A percentile compares a stretch with the other conserved stretches of the same genome.
These are phyloP conservation scores for Aspergillus bridgeri DNA, from an alignment of 495 filamentous ascomycete species.

Conservation along the genomic window DNA sequence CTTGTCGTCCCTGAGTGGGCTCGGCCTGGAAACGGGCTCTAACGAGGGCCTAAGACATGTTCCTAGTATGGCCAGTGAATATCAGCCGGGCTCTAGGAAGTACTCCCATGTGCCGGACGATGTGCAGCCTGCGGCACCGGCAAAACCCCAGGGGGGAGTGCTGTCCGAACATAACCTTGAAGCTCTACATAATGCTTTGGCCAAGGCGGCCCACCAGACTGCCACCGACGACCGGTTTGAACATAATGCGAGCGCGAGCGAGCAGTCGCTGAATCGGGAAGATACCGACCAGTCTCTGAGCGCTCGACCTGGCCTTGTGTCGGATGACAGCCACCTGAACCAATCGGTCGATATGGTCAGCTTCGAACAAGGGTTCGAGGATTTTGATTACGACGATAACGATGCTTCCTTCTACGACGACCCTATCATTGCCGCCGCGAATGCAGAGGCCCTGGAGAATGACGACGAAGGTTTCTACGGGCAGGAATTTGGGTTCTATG, in stretches of 20 bases:
- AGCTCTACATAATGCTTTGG: slow-evolving; percentile 77
- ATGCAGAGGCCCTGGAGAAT: slow-evolving; percentile 87
- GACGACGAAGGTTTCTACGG: slow-evolving; percentile 94
- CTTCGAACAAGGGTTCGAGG: slow-evolving; percentile 51
- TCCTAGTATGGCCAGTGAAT: slow-evolving; percentile 43
- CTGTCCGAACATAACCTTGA: slow-evolving; percentile 59
- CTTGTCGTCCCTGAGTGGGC: slow-evolving; percentile 14
- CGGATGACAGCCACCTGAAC: slow-evolving; percentile 47
- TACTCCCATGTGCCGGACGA: slow-evolving; percentile 28
- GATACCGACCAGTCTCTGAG: slow-evolving; percentile 38
- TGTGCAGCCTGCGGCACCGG: slow-evolving; percentile 27
- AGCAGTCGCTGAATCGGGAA: slow-evolving; percentile 35
- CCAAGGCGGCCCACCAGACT: slow-evolving; percentile 70
- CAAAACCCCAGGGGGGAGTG: slow-evolving; percentile 37
- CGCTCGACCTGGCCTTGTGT: slow-evolving; percentile 47
- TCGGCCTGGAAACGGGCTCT: background rate
- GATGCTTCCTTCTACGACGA: slow-evolving; percentile 75
- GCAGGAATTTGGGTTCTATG: slow-evolving; percentile 97
- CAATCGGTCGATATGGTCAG: slow-evolving; percentile 33
- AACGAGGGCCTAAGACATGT: slow-evolving; percentile 32
- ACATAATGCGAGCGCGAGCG: slow-evolving; percentile 47
- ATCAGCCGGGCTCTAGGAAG: slow-evolving; percentile 21
- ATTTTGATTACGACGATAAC: slow-evolving; percentile 50
- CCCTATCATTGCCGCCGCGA: slow-evolving; percentile 88
- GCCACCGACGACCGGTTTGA: slow-evolving; percentile 66